Evolutionary conservation across 768 basidiomycete species (phyloP), one percentile per base, ranked within the genome.

Genomic region (Rhizopogon roseolus): DNA sequence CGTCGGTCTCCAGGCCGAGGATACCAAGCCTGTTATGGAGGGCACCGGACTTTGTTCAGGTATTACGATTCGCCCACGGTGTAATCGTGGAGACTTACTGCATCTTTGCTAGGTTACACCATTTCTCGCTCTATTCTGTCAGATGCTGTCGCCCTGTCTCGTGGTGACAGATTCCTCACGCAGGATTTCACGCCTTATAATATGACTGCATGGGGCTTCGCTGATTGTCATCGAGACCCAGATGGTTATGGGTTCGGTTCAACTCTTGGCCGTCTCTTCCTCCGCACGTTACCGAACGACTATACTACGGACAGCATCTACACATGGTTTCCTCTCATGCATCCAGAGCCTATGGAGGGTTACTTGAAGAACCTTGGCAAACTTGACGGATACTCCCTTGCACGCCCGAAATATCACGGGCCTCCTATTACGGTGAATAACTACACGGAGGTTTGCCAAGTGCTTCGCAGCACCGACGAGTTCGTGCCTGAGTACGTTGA

Each of bases 311-410:
- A 86, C 64, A 88, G 85, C 55, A 72, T 81, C 44, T 93, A 89
- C 64, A 83, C 91, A 4, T 91, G 88, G 81, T 93, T 92, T 84
- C 88, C 91, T n/a, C 75, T 93, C 42, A 86, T 92, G 83, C 88
- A 85, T 0, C 91, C 90, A 5, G 72, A 76, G 0, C 67, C 82
- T 2, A 91, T 92, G 89, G 71, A 80, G 55, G 68, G 61, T 1
- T 66, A 84, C 63, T 70, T 92, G 51, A 73, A 64, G 49, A 80
- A 88, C 34, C 62, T 91, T 36, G 77, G 78, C 39, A 70, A 80
- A 22, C 53, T 71, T 14, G 73, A 80, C 22, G 68, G 78, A 44
- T 93, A 92, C 58, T 76, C 82, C 54, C 49, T 84, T 22, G 64
- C 67, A 29, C 74, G 82, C 29, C 88, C 90, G 0, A 68, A 60